phyloP scores from a whole-genome alignment of 306 rosid genomes.

The Elaeagnus macrophylla region DNA sequence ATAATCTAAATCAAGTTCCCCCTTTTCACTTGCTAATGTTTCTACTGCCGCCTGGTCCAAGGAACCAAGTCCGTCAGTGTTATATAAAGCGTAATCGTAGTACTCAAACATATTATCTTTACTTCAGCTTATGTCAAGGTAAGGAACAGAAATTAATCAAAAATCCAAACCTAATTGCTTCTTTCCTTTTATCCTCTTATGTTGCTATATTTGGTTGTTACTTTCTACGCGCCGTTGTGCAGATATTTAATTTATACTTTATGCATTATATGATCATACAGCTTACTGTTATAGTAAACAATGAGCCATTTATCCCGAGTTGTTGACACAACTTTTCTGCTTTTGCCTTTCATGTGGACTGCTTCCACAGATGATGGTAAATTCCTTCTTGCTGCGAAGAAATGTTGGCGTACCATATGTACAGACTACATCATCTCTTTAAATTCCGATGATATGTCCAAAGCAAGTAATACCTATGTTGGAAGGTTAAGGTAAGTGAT shows the following conservation, averaged over 20 bases:
- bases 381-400: constrained; percentile 89
- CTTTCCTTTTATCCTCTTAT: not conserved
- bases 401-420: constrained; percentile 76
- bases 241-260: too few species aligned
- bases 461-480: constrained; percentile 73
- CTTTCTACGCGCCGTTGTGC: constrained; percentile 7
- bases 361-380: constrained; percentile 82
- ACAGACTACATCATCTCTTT: constrained; percentile 83
- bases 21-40: not conserved
- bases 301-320: not conserved
- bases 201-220: not conserved
- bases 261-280: too few species aligned
- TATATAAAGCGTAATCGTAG: constrained; percentile 58
- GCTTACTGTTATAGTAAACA: too few species aligned
- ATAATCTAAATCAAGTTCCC: not conserved
- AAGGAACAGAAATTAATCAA: constrained; percentile 13
- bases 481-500: constrained; percentile 79
- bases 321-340: constrained; percentile 16
- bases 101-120: constrained; percentile 64
- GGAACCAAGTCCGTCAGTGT: constrained; percentile 61
- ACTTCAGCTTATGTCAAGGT: constrained; percentile 62
- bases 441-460: constrained; percentile 54
- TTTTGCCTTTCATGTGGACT: constrained; percentile 19
- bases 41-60: constrained; percentile 77
- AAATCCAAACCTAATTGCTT: too few species aligned